Evolutionary conservation across 495 filamentous ascomycete species (phyloP).

Genomic region (Saxophila tyrrhenica): DNA sequence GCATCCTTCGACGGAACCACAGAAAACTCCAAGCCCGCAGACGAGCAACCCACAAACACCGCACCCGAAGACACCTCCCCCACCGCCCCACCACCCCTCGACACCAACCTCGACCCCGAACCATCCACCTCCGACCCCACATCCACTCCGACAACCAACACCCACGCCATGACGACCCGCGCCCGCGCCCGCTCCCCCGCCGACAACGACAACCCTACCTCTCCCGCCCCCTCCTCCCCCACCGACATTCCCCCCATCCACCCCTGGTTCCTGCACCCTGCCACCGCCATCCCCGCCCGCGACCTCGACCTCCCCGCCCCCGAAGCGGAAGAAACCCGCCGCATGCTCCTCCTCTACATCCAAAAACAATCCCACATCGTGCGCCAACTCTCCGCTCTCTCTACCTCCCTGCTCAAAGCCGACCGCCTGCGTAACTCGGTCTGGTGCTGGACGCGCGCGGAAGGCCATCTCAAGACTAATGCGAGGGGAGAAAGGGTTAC

Average conservation of each 20-base stretch:
- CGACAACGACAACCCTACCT: slow-evolving; percentile 28
- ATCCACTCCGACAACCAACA: slow-evolving; percentile 23
- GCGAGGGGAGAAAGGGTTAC: slow-evolving; percentile 9
- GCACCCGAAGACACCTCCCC: background rate
- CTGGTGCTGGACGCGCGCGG: slow-evolving; percentile 76
- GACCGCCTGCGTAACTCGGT: slow-evolving; percentile 70
- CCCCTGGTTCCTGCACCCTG: slow-evolving; percentile 71
- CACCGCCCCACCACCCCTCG: background rate
- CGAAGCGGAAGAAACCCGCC: slow-evolving; percentile 83
- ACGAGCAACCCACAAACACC: background rate
- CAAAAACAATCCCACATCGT: slow-evolving; percentile 95
- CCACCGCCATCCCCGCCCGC: slow-evolving; percentile 56
- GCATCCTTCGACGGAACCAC: background rate
- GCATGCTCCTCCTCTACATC: slow-evolving; percentile 70
- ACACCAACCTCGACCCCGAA: background rate
- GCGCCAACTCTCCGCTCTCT: slow-evolving; percentile 63
- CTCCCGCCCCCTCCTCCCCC: slow-evolving; percentile 25
- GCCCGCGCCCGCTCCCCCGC: slow-evolving; percentile 42
- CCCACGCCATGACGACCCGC: slow-evolving; percentile 60
- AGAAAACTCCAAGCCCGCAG: background rate
- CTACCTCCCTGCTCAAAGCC: slow-evolving; percentile 63
- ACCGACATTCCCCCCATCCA: slow-evolving; percentile 48
- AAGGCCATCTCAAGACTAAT: slow-evolving; percentile 58
- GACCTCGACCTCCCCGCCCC: slow-evolving; percentile 66
- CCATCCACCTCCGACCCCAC: background rate